These are phyloP conservation scores for Fusarium haematococcum DNA, from an alignment of 2,329 filamentous ascomycete species.

Conservation along the genomic window DNA sequence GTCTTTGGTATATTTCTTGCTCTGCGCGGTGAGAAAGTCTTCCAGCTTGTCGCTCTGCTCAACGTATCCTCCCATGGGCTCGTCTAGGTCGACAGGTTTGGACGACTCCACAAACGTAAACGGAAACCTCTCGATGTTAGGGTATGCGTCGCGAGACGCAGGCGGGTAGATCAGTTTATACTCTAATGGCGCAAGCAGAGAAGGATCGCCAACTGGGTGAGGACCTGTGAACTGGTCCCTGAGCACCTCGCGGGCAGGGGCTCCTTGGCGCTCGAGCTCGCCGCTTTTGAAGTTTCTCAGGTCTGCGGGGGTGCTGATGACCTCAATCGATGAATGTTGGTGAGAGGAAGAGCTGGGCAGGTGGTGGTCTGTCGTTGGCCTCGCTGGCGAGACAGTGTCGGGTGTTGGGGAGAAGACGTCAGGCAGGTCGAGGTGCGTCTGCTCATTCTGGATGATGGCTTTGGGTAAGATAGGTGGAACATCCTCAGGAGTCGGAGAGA, in stretches of 20 bases:
- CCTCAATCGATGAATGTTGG: slow-evolving; percentile 19
- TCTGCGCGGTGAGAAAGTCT: slow-evolving; percentile 15
- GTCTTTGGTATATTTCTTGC: not conserved
- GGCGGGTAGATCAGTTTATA: slow-evolving; percentile 22
- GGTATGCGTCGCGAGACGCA: slow-evolving; percentile 21
- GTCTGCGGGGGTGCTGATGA: slow-evolving; percentile 24
- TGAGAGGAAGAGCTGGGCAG: slow-evolving; percentile 2
- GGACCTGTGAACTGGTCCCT: slow-evolving; percentile 7
- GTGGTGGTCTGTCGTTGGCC: not conserved
- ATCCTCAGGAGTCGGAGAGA: not conserved
- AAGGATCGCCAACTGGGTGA: slow-evolving; percentile 8
- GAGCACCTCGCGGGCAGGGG: not conserved
- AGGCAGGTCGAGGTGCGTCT: not conserved
- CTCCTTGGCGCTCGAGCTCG: not conserved
- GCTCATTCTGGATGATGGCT: not conserved
- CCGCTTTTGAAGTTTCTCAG: not conserved
- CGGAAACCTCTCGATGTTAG: not conserved
- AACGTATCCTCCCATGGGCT: slow-evolving; percentile 14
- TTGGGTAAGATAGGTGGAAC: not conserved
- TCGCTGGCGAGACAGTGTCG: not conserved
- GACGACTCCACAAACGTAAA: slow-evolving; percentile 5
- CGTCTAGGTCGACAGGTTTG: slow-evolving; percentile 9
- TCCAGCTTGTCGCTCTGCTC: slow-evolving; percentile 14
- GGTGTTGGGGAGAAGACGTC: not conserved
- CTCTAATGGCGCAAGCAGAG: not conserved